Evolutionary conservation across 2,329 filamentous ascomycete genomes (phyloP).

Genomic region (Beauveria pseudobassiana): DNA sequence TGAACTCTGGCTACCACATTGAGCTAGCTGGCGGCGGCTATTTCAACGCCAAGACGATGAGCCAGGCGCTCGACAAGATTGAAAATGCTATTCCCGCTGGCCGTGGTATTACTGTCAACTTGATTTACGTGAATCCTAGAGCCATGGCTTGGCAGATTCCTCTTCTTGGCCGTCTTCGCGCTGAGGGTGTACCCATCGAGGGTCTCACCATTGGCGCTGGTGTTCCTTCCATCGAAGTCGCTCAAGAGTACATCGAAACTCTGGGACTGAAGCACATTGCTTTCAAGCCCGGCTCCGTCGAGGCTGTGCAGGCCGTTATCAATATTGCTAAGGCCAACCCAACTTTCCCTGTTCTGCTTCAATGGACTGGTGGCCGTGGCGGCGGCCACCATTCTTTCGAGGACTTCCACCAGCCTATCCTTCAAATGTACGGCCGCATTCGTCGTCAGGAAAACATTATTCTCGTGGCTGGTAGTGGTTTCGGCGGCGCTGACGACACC

Average conservation of each 20-base stretch:
- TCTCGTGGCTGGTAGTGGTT: conserved; percentile 83
- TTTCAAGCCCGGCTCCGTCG: conserved; percentile 87
- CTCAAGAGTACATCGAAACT: conserved; percentile 89
- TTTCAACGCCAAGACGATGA: conserved; percentile 77
- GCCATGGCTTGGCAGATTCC: conserved; percentile 93
- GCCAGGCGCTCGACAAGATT: conserved; percentile 73
- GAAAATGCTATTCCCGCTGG: conserved; percentile 77
- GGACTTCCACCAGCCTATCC: conserved; percentile 87
- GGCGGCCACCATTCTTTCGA: conserved; percentile 93
- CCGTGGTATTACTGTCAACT: conserved; percentile 79
- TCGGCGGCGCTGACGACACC: conserved; percentile 82
- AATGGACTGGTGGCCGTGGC: conserved; percentile 92
- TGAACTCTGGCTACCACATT: conserved; percentile 93
- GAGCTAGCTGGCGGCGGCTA: conserved; percentile 87
- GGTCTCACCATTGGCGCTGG: conserved; percentile 88
- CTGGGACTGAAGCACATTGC: conserved; percentile 86
- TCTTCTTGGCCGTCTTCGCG: conserved; percentile 67
- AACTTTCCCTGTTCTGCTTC: conserved; percentile 82
- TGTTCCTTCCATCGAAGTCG: conserved; percentile 88
- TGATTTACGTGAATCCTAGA: conserved; percentile 85
- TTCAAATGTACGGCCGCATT: conserved; percentile 86
- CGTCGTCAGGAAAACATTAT: conserved; percentile 81
- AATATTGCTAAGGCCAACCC: conserved; percentile 94
- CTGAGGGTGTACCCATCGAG: conserved; percentile 84
- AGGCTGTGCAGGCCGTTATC: conserved; percentile 82